These are phyloP conservation scores for Mortierella sp. DNA, from an alignment of 371 early-diverging fungal species.

Conservation along the genomic window DNA sequence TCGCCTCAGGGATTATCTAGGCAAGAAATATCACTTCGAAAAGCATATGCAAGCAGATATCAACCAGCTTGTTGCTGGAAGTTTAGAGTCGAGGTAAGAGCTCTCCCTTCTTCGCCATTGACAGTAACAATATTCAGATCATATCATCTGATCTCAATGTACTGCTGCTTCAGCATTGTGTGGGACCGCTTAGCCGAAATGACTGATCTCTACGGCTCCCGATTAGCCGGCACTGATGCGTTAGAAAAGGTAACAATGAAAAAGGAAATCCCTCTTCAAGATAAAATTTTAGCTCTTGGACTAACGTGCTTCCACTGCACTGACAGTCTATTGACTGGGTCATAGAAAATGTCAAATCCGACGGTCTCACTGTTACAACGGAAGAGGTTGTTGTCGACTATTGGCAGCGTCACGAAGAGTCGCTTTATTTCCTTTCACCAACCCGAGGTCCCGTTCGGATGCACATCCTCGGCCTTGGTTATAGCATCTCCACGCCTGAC, in stretches of 20 bases:
- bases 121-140: background rate
- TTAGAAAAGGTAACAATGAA: constrained; percentile 51
- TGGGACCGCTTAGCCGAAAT: constrained; percentile 72
- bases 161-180: constrained; percentile 31
- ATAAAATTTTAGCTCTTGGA: too few relatives aligned
- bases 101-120: background rate
- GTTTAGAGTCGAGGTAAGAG: constrained; percentile 34
- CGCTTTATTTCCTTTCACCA: constrained; percentile 56
- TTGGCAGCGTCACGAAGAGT: constrained; percentile 63
- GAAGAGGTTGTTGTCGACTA: constrained; percentile 64
- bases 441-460: constrained; percentile 60
- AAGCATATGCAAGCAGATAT: constrained; percentile 40
- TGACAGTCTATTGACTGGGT: constrained; percentile 64
- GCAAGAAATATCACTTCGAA: constrained; percentile 17
- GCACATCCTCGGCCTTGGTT: constrained; percentile 64
- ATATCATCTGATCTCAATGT: background rate
- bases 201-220: constrained; percentile 67
- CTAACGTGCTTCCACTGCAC: background rate
- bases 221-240: constrained; percentile 59
- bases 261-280: background rate
- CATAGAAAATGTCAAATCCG: constrained; percentile 42
- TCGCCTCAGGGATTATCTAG: background rate
- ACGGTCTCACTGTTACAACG: constrained; percentile 58
- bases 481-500: constrained; percentile 57
- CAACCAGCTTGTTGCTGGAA: constrained; percentile 32